phyloP scores from a whole-genome alignment of 768 basidiomycete species.

The Guyanaporus albipodus region DNA sequence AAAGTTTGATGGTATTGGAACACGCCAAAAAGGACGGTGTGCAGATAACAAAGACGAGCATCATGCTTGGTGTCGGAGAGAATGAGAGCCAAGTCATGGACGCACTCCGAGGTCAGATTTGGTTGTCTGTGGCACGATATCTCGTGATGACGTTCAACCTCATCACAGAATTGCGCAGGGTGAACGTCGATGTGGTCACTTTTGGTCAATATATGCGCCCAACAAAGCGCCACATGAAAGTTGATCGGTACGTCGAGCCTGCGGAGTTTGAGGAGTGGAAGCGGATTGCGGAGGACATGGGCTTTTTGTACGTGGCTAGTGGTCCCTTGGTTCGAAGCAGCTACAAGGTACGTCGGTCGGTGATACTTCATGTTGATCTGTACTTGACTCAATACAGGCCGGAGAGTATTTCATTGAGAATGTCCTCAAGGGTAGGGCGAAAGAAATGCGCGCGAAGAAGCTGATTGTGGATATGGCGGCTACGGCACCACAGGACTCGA shows the following conservation, averaged over 20 bases:
- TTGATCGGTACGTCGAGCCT: constrained; percentile 92
- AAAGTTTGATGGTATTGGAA: constrained; percentile 75
- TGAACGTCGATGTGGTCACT: constrained; percentile 94
- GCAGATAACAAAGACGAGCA: constrained; percentile 92
- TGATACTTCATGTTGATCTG: background rate
- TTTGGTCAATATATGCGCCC: constrained; percentile 99
- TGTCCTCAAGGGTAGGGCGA: constrained; percentile 62
- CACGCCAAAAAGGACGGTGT: constrained; percentile 83
- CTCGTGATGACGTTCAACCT: background rate
- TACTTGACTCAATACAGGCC: constrained; percentile 49
- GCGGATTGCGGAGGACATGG: constrained; percentile 83
- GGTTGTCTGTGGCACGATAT: background rate
- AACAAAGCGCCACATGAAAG: constrained; percentile 99
- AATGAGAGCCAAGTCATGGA: constrained; percentile 75
- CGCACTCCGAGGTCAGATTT: constrained; percentile 69
- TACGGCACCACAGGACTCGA: constrained; percentile 1
- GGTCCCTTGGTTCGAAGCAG: constrained; percentile 94
- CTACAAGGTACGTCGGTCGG: constrained; percentile 74
- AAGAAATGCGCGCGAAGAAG: constrained; percentile 37
- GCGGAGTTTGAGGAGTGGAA: constrained; percentile 93
- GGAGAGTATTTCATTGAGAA: constrained; percentile 96
- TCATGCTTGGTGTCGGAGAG: constrained; percentile 98
- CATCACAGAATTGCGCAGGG: constrained; percentile 77
- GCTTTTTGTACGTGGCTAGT: constrained; percentile 96
- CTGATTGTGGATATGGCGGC: constrained; percentile 26